These are phyloP conservation scores for Sclerotinia sclerotiorum DNA, from an alignment of 2,329 filamentous ascomycete species.

Conservation along the genomic window DNA sequence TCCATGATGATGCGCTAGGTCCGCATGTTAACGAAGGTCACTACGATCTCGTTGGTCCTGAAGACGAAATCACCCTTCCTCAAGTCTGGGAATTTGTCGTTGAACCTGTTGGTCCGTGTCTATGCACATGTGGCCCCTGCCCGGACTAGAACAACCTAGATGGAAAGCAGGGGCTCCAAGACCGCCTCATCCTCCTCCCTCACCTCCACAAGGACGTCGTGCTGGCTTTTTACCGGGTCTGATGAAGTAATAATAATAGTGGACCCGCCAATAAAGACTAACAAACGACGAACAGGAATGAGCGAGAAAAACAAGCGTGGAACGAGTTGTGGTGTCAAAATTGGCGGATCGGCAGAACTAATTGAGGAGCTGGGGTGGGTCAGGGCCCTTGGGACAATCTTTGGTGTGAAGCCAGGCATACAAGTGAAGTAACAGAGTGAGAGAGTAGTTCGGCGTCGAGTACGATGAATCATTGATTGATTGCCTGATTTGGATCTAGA, in stretches of 20 bases:
- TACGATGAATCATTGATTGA: not conserved
- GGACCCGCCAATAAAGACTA: not conserved
- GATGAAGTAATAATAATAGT: not conserved
- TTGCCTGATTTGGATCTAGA: not conserved
- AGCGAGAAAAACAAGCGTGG: not conserved
- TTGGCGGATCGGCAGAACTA: not conserved
- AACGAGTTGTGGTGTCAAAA: not conserved
- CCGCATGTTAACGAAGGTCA: constrained; percentile 75
- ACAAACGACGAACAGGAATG: not conserved
- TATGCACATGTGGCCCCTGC: constrained; percentile 66
- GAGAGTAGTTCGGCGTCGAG: constrained; percentile 8
- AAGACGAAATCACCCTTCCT: constrained; percentile 80
- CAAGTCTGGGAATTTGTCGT: constrained; percentile 79
- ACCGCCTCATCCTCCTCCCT: not conserved
- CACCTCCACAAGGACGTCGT: not conserved
- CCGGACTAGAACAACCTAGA: constrained; percentile 26
- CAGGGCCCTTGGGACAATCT: constrained; percentile 9
- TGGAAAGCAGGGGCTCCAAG: not conserved
- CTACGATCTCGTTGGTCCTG: constrained; percentile 76
- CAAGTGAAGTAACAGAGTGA: constrained; percentile 1
- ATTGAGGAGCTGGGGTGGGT: constrained; percentile 17
- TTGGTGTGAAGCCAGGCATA: constrained; percentile 7
- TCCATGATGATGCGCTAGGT: constrained; percentile 73
- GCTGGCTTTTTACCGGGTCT: not conserved
- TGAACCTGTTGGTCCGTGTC: constrained; percentile 70